Evolutionary conservation across 2,329 filamentous ascomycete genomes (phyloP).

Genomic region (Sporothrix euskadiensis): DNA sequence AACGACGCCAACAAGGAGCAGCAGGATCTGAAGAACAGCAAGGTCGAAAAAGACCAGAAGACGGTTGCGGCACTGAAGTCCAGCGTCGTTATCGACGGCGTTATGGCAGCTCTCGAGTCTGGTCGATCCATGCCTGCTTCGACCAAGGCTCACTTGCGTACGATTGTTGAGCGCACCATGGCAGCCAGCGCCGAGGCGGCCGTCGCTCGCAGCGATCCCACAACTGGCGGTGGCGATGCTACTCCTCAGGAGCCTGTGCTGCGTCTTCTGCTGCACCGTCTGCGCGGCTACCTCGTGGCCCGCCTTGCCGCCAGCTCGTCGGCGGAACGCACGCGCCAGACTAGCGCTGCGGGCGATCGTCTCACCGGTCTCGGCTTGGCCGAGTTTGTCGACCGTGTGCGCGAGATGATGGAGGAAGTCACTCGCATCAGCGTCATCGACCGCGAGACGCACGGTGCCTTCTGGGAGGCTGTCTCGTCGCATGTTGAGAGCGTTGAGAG

Average conservation of each 20-base stretch:
- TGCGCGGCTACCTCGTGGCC: conserved; percentile 66
- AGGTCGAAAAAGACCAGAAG: conserved; percentile 27
- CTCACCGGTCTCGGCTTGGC: conserved; percentile 68
- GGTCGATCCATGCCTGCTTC: conserved; percentile 65
- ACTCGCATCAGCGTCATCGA: conserved; percentile 66
- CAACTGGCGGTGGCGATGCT: conserved; percentile 30
- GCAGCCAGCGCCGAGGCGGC: conserved; percentile 52
- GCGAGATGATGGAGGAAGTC: conserved; percentile 68
- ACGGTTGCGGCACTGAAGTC: neutral
- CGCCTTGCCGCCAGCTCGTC: conserved; percentile 66
- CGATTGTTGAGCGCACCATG: conserved; percentile 58
- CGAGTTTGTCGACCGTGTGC: conserved; percentile 70
- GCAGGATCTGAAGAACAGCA: conserved; percentile 30
- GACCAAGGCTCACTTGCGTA: conserved; percentile 60
- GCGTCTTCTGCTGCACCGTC: conserved; percentile 66
- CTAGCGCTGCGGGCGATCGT: conserved; percentile 67
- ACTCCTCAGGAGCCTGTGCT: conserved; percentile 59
- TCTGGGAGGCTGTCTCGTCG: conserved; percentile 66
- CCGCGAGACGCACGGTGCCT: conserved; percentile 64
- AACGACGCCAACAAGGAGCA: conserved; percentile 40
- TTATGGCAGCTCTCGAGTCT: conserved; percentile 63
- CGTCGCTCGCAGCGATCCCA: conserved; percentile 32
- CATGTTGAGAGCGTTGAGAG: conserved; percentile 10
- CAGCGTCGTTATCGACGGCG: conserved; percentile 56
- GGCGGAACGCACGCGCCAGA: conserved; percentile 68